These are phyloP conservation scores for Diaporthe humulicola DNA, from an alignment of 2,329 filamentous ascomycete genomes.

Conservation along the genomic window DNA sequence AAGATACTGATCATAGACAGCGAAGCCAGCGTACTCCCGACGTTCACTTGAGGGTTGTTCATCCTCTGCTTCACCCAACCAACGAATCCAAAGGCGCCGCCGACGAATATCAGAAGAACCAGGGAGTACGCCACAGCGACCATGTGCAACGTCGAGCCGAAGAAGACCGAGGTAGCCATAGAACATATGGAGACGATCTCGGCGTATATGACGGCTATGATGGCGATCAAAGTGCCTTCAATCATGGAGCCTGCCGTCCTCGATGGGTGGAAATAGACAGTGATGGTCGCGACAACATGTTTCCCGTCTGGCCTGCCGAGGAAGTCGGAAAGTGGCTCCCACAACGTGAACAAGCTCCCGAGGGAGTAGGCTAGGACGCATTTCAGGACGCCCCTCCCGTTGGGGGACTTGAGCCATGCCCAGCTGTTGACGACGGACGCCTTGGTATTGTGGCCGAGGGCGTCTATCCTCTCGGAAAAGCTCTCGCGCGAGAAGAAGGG, in stretches of 20 bases:
- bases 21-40: constrained; percentile 86
- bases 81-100: constrained; percentile 87
- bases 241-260: constrained; percentile 90
- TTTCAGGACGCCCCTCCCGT: constrained; percentile 86
- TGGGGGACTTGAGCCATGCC: constrained; percentile 77
- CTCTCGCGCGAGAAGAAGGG: constrained; percentile 53
- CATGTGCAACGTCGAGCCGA: constrained; percentile 75
- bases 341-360: constrained; percentile 88
- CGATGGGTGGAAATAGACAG: constrained; percentile 94
- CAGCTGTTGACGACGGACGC: constrained; percentile 58
- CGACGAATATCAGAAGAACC: constrained; percentile 86
- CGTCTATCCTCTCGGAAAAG: constrained; percentile 51
- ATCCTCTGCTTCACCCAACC: constrained; percentile 88
- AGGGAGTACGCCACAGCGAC: constrained; percentile 81
- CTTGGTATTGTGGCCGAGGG: constrained; percentile 53
- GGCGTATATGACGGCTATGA: constrained; percentile 84
- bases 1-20: constrained; percentile 91
- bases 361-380: constrained; percentile 91
- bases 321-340: constrained; percentile 77
- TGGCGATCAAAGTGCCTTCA: constrained; percentile 82
- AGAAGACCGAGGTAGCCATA: constrained; percentile 89
- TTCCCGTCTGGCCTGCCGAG: constrained; percentile 91
- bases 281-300: constrained; percentile 92
- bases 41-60: constrained; percentile 84
- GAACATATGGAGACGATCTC: constrained; percentile 82